Percentiles rank a stretch among this genome's conserved stretches.
Evolutionary conservation across 139 green algal species (phyloP).

Genomic region (Zygnema cylindricum): DNA sequence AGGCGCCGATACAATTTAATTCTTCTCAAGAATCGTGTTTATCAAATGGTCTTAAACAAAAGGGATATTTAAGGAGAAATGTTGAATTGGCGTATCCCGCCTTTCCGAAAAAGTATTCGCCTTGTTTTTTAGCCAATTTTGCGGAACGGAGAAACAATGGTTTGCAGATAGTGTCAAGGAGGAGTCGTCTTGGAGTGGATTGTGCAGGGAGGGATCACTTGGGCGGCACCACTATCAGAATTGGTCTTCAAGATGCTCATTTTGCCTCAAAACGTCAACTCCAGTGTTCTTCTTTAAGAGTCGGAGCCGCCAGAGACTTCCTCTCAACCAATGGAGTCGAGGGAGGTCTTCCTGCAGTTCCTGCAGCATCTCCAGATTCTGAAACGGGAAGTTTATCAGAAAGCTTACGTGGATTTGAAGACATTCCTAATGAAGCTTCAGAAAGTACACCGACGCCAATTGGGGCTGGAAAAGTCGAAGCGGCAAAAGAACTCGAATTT

Average conservation of each 20-base stretch:
- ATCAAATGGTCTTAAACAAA: background rate
- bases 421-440: background rate
- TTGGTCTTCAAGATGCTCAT: background rate
- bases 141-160: background rate
- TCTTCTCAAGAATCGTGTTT: background rate
- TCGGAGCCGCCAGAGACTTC: background rate
- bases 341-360: background rate
- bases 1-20: background rate
- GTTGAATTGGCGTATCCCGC: background rate
- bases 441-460: background rate
- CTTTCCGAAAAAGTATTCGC: background rate
- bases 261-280: background rate
- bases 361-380: background rate
- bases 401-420: background rate
- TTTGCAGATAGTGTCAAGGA: background rate
- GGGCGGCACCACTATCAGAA: background rate
- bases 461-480: background rate
- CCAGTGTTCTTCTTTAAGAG: background rate
- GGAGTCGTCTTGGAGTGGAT: background rate
- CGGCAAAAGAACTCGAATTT: background rate
- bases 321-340: background rate
- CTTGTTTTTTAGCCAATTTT: background rate
- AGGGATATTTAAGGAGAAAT: background rate
- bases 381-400: too few relatives aligned
- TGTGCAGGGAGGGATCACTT: background rate